These are phyloP conservation scores for Datisca glomerata DNA, from an alignment of 306 rosid species.

Conservation along the genomic window DNA sequence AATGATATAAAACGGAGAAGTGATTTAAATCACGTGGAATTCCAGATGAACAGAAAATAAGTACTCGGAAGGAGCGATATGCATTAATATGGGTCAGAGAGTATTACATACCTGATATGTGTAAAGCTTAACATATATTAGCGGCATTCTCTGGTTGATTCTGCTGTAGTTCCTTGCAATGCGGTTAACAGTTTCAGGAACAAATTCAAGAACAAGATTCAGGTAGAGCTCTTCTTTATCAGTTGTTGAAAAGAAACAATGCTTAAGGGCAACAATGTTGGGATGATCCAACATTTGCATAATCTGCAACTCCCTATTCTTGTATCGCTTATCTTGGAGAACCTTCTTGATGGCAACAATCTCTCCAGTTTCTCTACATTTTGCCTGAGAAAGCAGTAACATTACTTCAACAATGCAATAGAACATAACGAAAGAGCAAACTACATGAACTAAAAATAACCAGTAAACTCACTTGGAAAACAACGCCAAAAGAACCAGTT, in stretches of 20 bases:
- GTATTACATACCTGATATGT: constrained; percentile 72
- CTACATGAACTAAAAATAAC: neutral
- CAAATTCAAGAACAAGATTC: constrained; percentile 93
- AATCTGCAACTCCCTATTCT: constrained; percentile 91
- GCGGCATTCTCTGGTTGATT: constrained; percentile 90
- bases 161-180: constrained; percentile 81
- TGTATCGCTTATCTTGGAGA: constrained; percentile 97
- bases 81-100: too few species aligned
- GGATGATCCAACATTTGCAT: constrained; percentile 99
- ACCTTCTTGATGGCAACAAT: constrained; percentile 97
- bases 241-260: constrained; percentile 84
- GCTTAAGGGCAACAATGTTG: constrained; percentile 78
- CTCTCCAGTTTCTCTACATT: constrained; percentile 98
- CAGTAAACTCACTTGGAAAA: constrained; percentile 59
- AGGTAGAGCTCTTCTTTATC: constrained; percentile 92
- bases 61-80: too few species aligned
- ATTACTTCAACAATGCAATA: constrained; percentile 2
- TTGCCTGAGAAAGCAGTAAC: constrained; percentile 44
- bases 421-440: neutral
- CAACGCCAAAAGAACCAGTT: constrained; percentile 96
- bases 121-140: constrained; percentile 87
- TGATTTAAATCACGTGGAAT: too few species aligned
- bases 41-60: too few species aligned
- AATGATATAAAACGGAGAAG: too few species aligned
- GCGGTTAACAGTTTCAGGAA: constrained; percentile 89